These are phyloP conservation scores for Acidomyces sp. DNA, from an alignment of 495 filamentous ascomycete species.

Conservation along the genomic window DNA sequence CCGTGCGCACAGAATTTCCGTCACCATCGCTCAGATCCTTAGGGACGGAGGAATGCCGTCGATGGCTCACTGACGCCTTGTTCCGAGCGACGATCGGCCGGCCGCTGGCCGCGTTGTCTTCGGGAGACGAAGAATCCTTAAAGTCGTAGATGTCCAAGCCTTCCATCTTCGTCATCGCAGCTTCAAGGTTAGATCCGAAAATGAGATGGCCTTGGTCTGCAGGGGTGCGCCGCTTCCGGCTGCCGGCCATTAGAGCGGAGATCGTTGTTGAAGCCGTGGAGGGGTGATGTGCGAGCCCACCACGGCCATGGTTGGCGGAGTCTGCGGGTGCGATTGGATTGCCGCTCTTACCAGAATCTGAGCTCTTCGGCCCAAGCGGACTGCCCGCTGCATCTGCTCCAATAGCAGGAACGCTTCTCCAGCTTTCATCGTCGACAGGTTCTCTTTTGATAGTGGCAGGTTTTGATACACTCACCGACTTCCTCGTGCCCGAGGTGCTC, in stretches of 20 bases:
- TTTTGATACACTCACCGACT: not conserved
- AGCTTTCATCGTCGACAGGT: slow-evolving; percentile 11
- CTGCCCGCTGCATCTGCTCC: not conserved
- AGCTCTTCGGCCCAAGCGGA: slow-evolving; percentile 12
- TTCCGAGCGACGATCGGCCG: slow-evolving; percentile 1
- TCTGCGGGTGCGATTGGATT: not conserved
- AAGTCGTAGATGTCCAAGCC: slow-evolving; percentile 29
- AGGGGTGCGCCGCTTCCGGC: slow-evolving; percentile 1
- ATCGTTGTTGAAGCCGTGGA: slow-evolving; percentile 13
- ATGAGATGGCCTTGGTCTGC: not conserved
- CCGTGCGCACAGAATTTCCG: not conserved
- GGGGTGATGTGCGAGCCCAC: no score
- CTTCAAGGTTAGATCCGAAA: slow-evolving; percentile 1
- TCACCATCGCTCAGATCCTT: slow-evolving; percentile 2
- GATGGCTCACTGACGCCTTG: slow-evolving; percentile 12
- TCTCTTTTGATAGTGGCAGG: slow-evolving; percentile 11
- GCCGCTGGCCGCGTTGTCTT: not conserved
- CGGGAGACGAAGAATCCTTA: slow-evolving; percentile 24
- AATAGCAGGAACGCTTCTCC: slow-evolving; percentile 9
- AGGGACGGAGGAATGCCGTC: slow-evolving; percentile 18
- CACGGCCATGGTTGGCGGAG: no score
- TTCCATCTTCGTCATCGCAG: slow-evolving; percentile 13
- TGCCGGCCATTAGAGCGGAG: slow-evolving; percentile 13
- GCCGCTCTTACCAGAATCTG: not conserved
- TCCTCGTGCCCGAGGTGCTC: slow-evolving; percentile 11